Percentiles rank a stretch among this genome's conserved stretches.
phyloP scores from a whole-genome alignment of 2,329 filamentous ascomycete species.

The Aspergillaceae sp. region DNA sequence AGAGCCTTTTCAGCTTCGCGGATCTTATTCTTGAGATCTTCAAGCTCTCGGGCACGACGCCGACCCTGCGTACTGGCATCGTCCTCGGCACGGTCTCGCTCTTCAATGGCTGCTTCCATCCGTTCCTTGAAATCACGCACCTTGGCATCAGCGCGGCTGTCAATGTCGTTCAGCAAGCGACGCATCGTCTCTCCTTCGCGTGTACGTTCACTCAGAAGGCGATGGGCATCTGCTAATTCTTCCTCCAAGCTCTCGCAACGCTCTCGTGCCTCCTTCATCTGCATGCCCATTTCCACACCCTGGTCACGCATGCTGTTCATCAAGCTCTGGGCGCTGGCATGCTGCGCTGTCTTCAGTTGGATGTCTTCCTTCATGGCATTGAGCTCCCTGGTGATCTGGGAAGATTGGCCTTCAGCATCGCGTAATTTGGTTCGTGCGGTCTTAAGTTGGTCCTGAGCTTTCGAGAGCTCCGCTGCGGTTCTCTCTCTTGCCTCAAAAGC shows the following conservation, averaged over 20 bases:
- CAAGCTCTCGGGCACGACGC: slow-evolving; percentile 69
- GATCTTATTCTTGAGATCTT: slow-evolving; percentile 71
- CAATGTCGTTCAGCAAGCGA: slow-evolving; percentile 73
- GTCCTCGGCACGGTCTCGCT: slow-evolving; percentile 85
- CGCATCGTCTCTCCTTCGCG: slow-evolving; percentile 94
- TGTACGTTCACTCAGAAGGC: slow-evolving; percentile 76
- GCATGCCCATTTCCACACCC: slow-evolving; percentile 74
- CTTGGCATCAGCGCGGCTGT: slow-evolving; percentile 70
- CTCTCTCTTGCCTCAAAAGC: slow-evolving; percentile 65
- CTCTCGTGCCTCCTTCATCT: slow-evolving; percentile 80
- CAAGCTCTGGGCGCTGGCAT: slow-evolving; percentile 72
- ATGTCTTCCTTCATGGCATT: slow-evolving; percentile 66
- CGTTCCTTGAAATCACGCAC: slow-evolving; percentile 81
- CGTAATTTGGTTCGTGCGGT: slow-evolving; percentile 50
- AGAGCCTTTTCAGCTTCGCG: slow-evolving; percentile 74
- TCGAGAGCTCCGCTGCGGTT: slow-evolving; percentile 58
- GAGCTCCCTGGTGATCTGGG: slow-evolving; percentile 60
- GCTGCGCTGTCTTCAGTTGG: slow-evolving; percentile 75
- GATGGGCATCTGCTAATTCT: slow-evolving; percentile 79
- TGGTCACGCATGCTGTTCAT: slow-evolving; percentile 92
- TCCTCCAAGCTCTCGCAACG: slow-evolving; percentile 83
- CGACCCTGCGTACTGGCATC: slow-evolving; percentile 72
- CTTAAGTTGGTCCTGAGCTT: slow-evolving; percentile 62
- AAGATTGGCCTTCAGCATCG: slow-evolving; percentile 65
- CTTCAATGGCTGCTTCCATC: slow-evolving; percentile 85